Conservation (phyloP, 306 rosid genomes). For the Cicer arietinum region DNA sequence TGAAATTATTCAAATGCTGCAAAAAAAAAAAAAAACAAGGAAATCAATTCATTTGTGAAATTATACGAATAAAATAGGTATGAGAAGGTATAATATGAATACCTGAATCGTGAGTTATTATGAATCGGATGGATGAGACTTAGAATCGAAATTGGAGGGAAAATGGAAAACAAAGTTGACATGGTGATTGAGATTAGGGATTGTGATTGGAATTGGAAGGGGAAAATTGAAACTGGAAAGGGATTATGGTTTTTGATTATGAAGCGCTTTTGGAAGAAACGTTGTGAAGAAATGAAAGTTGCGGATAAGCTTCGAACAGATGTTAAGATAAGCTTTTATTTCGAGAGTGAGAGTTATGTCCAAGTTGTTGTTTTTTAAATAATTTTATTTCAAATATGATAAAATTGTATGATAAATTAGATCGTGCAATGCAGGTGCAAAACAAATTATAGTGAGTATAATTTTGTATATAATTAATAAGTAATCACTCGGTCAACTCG, state of each 20-base stretch:
- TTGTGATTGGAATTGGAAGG: not conserved
- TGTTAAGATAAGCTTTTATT: not conserved
- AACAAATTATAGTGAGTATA: too few species aligned
- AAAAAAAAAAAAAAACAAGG: not conserved
- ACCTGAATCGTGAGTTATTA: not conserved
- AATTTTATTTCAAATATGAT: too few species aligned
- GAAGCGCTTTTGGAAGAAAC: not conserved
- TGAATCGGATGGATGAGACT: too few species aligned
- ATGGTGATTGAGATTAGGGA: too few species aligned
- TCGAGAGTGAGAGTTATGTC: not conserved
- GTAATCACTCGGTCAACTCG: too few species aligned
- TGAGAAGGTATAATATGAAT: not conserved
- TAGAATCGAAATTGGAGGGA: too few species aligned
- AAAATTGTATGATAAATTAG: too few species aligned
- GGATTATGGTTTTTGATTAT: not conserved
- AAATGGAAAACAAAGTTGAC: too few species aligned
- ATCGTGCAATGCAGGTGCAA: too few species aligned
- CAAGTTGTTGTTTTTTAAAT: too few species aligned
- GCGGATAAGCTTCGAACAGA: not conserved
- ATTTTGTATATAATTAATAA: too few species aligned
- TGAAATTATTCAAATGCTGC: not conserved
- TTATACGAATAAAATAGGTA: not conserved
- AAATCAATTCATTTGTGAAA: not conserved
- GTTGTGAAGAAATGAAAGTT: not conserved
- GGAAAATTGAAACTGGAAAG: not conserved